Evolutionary conservation across 1,284 basidiomycete species (phyloP).

Genomic region (Bjerkandera adusta): DNA sequence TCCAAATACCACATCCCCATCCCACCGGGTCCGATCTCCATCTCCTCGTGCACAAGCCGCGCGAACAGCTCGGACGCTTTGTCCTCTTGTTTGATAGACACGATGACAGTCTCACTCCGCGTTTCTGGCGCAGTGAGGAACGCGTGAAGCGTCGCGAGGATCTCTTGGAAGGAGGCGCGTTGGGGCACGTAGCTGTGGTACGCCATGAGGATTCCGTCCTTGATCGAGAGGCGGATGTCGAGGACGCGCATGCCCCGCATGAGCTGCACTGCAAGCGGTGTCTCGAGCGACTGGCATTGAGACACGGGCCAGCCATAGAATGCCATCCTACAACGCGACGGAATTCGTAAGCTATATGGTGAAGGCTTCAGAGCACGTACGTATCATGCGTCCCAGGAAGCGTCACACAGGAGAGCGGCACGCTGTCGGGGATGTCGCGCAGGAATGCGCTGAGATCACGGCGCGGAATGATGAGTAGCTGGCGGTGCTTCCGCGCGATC

Average conservation of each 20-base stretch:
- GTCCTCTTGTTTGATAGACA: slow-evolving; percentile 88
- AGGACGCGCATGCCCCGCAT: slow-evolving; percentile 72
- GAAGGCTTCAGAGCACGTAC: slow-evolving; percentile 35
- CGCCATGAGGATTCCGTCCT: slow-evolving; percentile 61
- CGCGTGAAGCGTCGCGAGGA: slow-evolving; percentile 54
- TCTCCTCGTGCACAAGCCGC: slow-evolving; percentile 59
- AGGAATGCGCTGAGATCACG: slow-evolving; percentile 62
- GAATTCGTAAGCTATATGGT: not conserved
- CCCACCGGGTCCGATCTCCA: slow-evolving; percentile 55
- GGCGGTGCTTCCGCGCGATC: slow-evolving; percentile 33
- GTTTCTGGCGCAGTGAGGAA: slow-evolving; percentile 64
- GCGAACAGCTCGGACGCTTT: slow-evolving; percentile 56
- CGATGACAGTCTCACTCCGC: slow-evolving; percentile 70
- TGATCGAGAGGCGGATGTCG: slow-evolving; percentile 76
- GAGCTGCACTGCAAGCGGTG: slow-evolving; percentile 58
- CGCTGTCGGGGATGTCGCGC: slow-evolving; percentile 61
- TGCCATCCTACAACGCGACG: slow-evolving; percentile 53
- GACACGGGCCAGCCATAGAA: slow-evolving; percentile 80
- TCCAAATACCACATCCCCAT: slow-evolving; percentile 76
- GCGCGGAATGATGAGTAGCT: slow-evolving; percentile 52
- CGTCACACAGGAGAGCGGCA: slow-evolving; percentile 65
- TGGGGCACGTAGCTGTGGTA: slow-evolving; percentile 81
- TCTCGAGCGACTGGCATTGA: slow-evolving; percentile 62
- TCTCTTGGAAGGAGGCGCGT: slow-evolving; percentile 60
- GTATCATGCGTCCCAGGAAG: slow-evolving; percentile 81